Percentiles rank a stretch among this genome's conserved stretches.
These are phyloP conservation scores for Trichothecium sympodiale DNA, from an alignment of 2,329 filamentous ascomycete species.

Conservation along the genomic window DNA sequence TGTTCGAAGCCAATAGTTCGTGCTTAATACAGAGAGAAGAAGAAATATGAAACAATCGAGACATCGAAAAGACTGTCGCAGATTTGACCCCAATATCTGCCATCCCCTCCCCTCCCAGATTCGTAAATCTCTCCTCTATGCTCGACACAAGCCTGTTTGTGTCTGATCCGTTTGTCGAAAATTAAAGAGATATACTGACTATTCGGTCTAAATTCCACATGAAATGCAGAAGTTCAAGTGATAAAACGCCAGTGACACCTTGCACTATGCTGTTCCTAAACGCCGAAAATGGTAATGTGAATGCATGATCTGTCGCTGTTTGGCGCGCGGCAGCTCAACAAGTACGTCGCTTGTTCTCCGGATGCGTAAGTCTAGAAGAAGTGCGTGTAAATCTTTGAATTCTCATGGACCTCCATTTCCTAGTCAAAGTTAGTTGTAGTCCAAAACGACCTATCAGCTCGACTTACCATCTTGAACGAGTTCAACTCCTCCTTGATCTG, in stretches of 20 bases:
- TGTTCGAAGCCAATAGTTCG: no score
- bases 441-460: not conserved
- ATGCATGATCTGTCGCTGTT: conserved; percentile 32
- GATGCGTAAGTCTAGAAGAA: conserved; percentile 65
- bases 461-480: conserved; percentile 79
- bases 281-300: conserved; percentile 38
- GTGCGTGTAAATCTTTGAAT: conserved; percentile 98
- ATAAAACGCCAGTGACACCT: conserved; percentile 43
- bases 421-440: conserved; percentile 33
- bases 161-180: conserved; percentile 5
- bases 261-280: conserved; percentile 45
- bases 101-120: not conserved
- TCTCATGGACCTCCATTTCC: conserved; percentile 99
- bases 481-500: conserved; percentile 99
- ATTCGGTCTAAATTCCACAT: conserved; percentile 22
- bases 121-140: not conserved
- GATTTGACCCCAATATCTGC: not conserved
- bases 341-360: not conserved
- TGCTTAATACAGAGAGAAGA: not conserved
- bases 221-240: conserved; percentile 23
- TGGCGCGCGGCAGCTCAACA: conserved; percentile 13
- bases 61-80: not conserved
- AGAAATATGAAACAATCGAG: not conserved
- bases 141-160: not conserved
- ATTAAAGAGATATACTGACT: conserved; percentile 27